Evolutionary conservation across 2,329 filamentous ascomycete species (phyloP).

Genomic region (Penicillium sp.): DNA sequence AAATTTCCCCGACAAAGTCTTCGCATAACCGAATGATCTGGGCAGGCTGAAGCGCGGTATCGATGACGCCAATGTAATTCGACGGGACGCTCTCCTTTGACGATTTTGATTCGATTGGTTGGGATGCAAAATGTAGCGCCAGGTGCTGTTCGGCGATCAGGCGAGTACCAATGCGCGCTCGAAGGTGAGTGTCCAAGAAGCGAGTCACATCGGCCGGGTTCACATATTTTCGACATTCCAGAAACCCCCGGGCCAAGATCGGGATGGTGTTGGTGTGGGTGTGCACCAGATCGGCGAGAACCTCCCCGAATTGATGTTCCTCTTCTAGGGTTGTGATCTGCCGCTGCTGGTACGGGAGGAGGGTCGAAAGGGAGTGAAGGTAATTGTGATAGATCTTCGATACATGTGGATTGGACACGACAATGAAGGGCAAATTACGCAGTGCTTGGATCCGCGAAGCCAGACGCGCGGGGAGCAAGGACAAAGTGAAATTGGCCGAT

Average conservation of each 20-base stretch:
- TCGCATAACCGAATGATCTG: constrained; percentile 78
- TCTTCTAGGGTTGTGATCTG: constrained; percentile 73
- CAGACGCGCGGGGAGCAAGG: constrained; percentile 82
- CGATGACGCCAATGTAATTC: constrained; percentile 89
- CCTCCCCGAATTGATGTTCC: constrained; percentile 84
- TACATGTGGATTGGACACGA: constrained; percentile 95
- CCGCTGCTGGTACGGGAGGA: constrained; percentile 74
- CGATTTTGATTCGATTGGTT: constrained; percentile 52
- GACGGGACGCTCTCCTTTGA: constrained; percentile 29
- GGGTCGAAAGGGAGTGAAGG: constrained; percentile 80
- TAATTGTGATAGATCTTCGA: constrained; percentile 95
- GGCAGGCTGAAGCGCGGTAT: constrained; percentile 78
- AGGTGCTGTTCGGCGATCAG: constrained; percentile 96
- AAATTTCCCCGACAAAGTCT: constrained; percentile 88
- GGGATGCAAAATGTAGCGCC: constrained; percentile 70
- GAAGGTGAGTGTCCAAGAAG: constrained; percentile 89
- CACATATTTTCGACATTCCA: constrained; percentile 90
- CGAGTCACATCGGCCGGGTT: constrained; percentile 72
- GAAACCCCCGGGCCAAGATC: constrained; percentile 81
- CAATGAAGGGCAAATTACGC: constrained; percentile 91
- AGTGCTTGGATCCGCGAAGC: constrained; percentile 91
- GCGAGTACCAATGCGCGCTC: constrained; percentile 86
- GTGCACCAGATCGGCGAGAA: constrained; percentile 89
- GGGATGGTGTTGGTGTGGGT: constrained; percentile 94
- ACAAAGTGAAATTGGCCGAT: constrained; percentile 93